Evolutionary conservation across 2,329 filamentous ascomycete species (phyloP).

Genomic region (Apiospora arundinis): DNA sequence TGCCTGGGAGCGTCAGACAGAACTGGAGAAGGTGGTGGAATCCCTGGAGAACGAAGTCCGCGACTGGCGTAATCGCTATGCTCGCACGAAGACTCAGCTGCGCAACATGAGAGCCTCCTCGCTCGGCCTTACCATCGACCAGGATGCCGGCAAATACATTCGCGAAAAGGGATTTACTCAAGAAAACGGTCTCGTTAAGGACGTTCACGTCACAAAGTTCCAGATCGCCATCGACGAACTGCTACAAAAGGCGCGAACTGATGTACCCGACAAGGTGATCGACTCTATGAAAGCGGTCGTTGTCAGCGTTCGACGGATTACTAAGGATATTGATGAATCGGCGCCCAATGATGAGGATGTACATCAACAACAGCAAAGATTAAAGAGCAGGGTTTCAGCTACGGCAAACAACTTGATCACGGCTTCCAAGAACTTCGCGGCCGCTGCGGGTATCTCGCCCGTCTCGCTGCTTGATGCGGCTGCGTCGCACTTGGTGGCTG

Average conservation of each 20-base stretch:
- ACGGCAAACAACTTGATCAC: conserved; percentile 97
- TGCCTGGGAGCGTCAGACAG: conserved; percentile 81
- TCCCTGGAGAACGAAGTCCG: conserved; percentile 82
- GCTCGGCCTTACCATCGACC: conserved; percentile 71
- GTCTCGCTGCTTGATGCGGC: conserved; percentile 94
- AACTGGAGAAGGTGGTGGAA: conserved; percentile 76
- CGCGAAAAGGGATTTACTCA: conserved; percentile 72
- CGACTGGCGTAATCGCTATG: conserved; percentile 90
- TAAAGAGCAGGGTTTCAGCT: conserved; percentile 84
- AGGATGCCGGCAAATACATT: conserved; percentile 72
- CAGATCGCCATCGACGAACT: conserved; percentile 94
- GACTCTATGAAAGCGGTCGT: conserved; percentile 89
- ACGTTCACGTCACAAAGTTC: conserved; percentile 93
- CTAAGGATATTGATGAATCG: conserved; percentile 75
- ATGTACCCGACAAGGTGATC: conserved; percentile 77
- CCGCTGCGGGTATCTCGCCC: conserved; percentile 82
- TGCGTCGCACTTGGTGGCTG: conserved; percentile 84
- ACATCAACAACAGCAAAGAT: conserved; percentile 66
- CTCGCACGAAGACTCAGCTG: conserved; percentile 85
- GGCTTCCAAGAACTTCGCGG: conserved; percentile 88
- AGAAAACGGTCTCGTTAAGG: conserved; percentile 80
- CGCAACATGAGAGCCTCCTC: conserved; percentile 82
- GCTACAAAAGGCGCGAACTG: conserved; percentile 74
- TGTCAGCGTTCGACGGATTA: conserved; percentile 81
- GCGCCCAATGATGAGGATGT: conserved; percentile 59